These are phyloP conservation scores for Xylariaceae sp. DNA, from an alignment of 2,329 filamentous ascomycete species.

Conservation along the genomic window DNA sequence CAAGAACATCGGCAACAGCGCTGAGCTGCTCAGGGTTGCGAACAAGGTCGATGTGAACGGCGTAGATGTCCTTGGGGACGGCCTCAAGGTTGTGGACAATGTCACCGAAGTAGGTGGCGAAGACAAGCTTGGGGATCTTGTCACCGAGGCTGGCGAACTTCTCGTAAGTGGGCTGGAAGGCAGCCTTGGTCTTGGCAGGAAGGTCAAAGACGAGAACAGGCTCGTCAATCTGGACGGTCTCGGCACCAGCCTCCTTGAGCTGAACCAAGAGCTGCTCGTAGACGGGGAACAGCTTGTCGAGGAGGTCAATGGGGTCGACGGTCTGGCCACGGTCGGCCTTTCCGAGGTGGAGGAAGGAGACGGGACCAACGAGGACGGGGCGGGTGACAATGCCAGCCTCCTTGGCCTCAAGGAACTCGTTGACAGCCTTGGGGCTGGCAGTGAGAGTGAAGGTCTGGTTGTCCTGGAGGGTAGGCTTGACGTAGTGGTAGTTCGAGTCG, in stretches of 20 bases:
- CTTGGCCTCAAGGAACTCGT: slow-evolving; percentile 95
- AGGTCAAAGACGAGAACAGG: slow-evolving; percentile 95
- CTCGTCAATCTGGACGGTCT: slow-evolving; percentile 98
- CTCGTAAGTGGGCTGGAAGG: slow-evolving; percentile 97
- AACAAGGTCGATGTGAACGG: slow-evolving; percentile 91
- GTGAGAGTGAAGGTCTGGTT: slow-evolving; percentile 92
- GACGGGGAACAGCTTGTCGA: slow-evolving; percentile 88
- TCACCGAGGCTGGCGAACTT: slow-evolving; percentile 71
- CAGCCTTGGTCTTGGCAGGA: slow-evolving; percentile 81
- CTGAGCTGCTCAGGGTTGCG: slow-evolving; percentile 97
- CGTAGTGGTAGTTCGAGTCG: slow-evolving; percentile 99
- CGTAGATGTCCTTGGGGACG: slow-evolving; percentile 73
- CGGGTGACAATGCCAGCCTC: slow-evolving; percentile 89
- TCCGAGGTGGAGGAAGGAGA: slow-evolving; percentile 94
- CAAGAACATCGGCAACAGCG: slow-evolving; percentile 74
- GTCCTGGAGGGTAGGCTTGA: slow-evolving; percentile 97
- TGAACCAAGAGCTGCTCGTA: slow-evolving; percentile 89
- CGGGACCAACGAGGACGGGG: slow-evolving; percentile 89
- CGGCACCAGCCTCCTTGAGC: slow-evolving; percentile 93
- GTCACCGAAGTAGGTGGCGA: slow-evolving; percentile 98
- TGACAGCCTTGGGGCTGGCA: slow-evolving; percentile 85
- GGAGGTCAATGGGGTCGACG: slow-evolving; percentile 87
- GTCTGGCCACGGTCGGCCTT: slow-evolving; percentile 96
- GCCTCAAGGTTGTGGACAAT: slow-evolving; percentile 98
- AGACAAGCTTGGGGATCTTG: slow-evolving; percentile 79